A percentile compares a stretch with the other conserved stretches of the same genome.
These are phyloP conservation scores for Heliamphora exappendiculata DNA, from an alignment of 148 eudicot species.

Conservation along the genomic window DNA sequence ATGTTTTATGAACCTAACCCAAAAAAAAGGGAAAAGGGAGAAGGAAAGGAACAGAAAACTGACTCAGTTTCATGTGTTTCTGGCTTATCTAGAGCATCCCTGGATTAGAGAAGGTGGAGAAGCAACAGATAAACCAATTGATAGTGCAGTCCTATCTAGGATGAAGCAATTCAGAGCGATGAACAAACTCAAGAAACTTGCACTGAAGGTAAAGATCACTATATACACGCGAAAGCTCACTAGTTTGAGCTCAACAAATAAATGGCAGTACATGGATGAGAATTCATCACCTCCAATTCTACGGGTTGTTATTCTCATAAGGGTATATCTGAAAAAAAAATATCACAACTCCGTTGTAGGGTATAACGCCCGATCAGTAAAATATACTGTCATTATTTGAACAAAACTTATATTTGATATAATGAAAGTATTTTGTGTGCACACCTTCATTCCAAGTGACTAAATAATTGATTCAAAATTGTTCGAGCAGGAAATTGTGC, in stretches of 20 bases:
- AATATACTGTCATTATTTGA: too few species aligned
- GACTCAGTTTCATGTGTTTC: background rate
- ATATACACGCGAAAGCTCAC: background rate
- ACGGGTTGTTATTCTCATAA: background rate
- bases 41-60: too few species aligned
- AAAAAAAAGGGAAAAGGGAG: background rate
- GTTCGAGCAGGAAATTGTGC: background rate
- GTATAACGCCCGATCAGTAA: too few species aligned
- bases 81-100: constrained; percentile 54
- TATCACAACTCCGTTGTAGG: background rate
- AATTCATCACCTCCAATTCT: background rate
- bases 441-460: too few species aligned
- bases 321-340: background rate
- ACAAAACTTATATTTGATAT: too few species aligned
- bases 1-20: background rate
- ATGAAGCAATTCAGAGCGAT: constrained; percentile 96
- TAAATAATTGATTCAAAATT: too few species aligned
- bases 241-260: background rate
- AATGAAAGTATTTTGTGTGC: too few species aligned
- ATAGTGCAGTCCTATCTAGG: constrained; percentile 87
- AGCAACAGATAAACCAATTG: constrained; percentile 91
- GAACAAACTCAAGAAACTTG: constrained; percentile 96
- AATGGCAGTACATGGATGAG: background rate
- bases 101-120: constrained; percentile 90
- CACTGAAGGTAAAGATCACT: constrained; percentile 53